phyloP scores from a whole-genome alignment of 1,284 basidiomycete genomes.

The Omphalotus olearius region DNA sequence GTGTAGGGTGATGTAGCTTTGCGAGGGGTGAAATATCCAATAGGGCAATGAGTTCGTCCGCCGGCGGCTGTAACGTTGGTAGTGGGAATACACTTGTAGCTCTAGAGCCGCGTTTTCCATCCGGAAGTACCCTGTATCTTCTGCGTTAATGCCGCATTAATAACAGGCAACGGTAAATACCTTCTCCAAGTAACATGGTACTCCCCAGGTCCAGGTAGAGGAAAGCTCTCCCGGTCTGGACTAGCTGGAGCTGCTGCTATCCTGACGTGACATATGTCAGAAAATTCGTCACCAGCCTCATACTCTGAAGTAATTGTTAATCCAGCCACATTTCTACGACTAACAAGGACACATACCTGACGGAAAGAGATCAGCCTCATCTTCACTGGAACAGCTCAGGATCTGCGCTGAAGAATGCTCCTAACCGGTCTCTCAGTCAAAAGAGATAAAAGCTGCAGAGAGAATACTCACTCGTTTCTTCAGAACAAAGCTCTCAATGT shows the following conservation, averaged over 20 bases:
- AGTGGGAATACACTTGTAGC: constrained; percentile 49
- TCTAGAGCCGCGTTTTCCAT: constrained; percentile 38
- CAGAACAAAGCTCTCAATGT: constrained; percentile 46
- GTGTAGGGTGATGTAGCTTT: constrained; percentile 55
- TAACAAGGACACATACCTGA: constrained; percentile 27
- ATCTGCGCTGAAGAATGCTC: constrained; percentile 33
- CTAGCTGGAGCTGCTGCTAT: constrained; percentile 35
- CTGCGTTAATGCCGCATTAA: constrained; percentile 2
- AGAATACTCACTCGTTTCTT: constrained; percentile 40
- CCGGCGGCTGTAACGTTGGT: constrained; percentile 55
- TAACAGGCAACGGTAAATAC: constrained; percentile 30
- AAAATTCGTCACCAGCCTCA: constrained; percentile 59
- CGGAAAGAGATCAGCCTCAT: constrained; percentile 30
- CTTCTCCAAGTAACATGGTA: constrained; percentile 68
- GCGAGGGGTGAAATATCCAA: constrained; percentile 57
- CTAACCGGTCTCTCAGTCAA: too few species aligned
- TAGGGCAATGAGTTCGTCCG: constrained; percentile 58
- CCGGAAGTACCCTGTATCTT: constrained; percentile 34
- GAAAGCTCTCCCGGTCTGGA: constrained; percentile 24
- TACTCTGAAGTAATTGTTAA: constrained; percentile 40
- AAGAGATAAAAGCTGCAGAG: background rate
- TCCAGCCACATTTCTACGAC: background rate
- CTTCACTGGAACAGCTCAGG: constrained; percentile 36
- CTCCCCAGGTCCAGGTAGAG: constrained; percentile 46
- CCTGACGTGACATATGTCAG: constrained; percentile 48